Percentiles rank a stretch among this genome's conserved stretches.
These are phyloP conservation scores for Epichloe brachyelytri DNA, from an alignment of 2,329 filamentous ascomycete genomes.

Conservation along the genomic window DNA sequence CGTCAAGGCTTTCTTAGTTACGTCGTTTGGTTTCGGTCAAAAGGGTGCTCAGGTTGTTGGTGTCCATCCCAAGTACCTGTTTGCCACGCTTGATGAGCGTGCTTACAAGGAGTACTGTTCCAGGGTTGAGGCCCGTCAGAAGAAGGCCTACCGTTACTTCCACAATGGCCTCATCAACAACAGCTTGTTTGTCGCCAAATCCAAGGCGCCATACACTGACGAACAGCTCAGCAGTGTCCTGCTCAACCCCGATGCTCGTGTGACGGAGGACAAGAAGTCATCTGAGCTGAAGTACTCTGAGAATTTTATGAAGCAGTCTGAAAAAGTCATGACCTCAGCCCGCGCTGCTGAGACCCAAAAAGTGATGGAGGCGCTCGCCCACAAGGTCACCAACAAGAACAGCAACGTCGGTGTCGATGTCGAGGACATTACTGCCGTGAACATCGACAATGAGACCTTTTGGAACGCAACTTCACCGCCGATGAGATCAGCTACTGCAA, in stretches of 20 bases:
- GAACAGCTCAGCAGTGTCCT: constrained; percentile 78
- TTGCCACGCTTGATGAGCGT: constrained; percentile 77
- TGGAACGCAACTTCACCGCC: constrained; percentile 86
- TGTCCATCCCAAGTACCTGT: constrained; percentile 93
- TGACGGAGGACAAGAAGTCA: constrained; percentile 75
- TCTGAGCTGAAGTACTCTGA: constrained; percentile 61
- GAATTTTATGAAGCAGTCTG: constrained; percentile 52
- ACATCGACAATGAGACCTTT: constrained; percentile 90
- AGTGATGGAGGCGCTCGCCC: constrained; percentile 66
- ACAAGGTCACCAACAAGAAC: constrained; percentile 38
- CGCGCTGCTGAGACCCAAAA: constrained; percentile 53
- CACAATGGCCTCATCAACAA: constrained; percentile 98
- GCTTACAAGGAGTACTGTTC: constrained; percentile 70
- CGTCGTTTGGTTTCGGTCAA: constrained; percentile 97
- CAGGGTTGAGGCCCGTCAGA: constrained; percentile 88
- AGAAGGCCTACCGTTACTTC: constrained; percentile 98
- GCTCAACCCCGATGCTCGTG: constrained; percentile 85
- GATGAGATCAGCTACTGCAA: constrained; percentile 79
- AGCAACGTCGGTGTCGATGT: constrained; percentile 91
- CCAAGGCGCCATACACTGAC: constrained; percentile 78
- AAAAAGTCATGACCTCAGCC: constrained; percentile 37
- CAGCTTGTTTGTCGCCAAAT: constrained; percentile 92
- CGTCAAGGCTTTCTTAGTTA: constrained; percentile 96
- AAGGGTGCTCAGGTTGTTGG: constrained; percentile 97
- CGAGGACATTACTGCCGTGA: constrained; percentile 75